Evolutionary conservation across 2,329 filamentous ascomycete species (phyloP).

Genomic region (Chlorencoelia australis): DNA sequence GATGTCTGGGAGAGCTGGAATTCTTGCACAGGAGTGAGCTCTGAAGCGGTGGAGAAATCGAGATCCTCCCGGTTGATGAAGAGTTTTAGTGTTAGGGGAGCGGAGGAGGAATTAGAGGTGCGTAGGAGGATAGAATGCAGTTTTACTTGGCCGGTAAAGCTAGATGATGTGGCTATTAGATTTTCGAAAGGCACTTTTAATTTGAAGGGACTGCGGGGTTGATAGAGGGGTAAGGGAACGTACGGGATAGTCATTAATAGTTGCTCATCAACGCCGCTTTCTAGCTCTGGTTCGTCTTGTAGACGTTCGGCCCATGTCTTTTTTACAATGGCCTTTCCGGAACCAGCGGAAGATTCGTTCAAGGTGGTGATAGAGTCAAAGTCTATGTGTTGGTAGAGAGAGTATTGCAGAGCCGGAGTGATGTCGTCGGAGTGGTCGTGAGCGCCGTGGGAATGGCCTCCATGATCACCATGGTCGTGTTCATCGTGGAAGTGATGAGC

Average conservation of each 20-base stretch:
- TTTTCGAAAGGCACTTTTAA: not conserved
- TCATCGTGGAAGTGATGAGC: slow-evolving; percentile 40
- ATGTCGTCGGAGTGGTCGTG: slow-evolving; percentile 92
- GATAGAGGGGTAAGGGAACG: slow-evolving; percentile 28
- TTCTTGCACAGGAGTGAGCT: slow-evolving; percentile 60
- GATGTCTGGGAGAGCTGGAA: slow-evolving; percentile 68
- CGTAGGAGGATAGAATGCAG: slow-evolving; percentile 83
- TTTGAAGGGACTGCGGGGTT: not conserved
- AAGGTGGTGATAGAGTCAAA: slow-evolving; percentile 77
- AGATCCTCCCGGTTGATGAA: slow-evolving; percentile 81
- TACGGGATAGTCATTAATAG: slow-evolving; percentile 87
- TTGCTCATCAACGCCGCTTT: slow-evolving; percentile 85
- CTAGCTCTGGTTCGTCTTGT: slow-evolving; percentile 60
- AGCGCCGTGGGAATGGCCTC: slow-evolving; percentile 51
- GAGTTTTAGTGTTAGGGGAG: slow-evolving; percentile 75
- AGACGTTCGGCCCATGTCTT: slow-evolving; percentile 88
- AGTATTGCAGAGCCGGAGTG: slow-evolving; percentile 80
- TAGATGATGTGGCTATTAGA: slow-evolving; percentile 28
- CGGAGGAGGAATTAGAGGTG: slow-evolving; percentile 57
- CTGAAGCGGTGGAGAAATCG: slow-evolving; percentile 69
- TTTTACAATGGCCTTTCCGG: slow-evolving; percentile 66
- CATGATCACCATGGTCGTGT: slow-evolving; percentile 26
- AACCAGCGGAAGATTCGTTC: slow-evolving; percentile 63
- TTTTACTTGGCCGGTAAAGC: slow-evolving; percentile 89
- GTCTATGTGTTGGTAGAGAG: slow-evolving; percentile 85